A percentile compares a stretch with the other conserved stretches of the same genome.
Evolutionary conservation across 2,329 filamentous ascomycete genomes (phyloP).

Genomic region (Diatrype stigma): DNA sequence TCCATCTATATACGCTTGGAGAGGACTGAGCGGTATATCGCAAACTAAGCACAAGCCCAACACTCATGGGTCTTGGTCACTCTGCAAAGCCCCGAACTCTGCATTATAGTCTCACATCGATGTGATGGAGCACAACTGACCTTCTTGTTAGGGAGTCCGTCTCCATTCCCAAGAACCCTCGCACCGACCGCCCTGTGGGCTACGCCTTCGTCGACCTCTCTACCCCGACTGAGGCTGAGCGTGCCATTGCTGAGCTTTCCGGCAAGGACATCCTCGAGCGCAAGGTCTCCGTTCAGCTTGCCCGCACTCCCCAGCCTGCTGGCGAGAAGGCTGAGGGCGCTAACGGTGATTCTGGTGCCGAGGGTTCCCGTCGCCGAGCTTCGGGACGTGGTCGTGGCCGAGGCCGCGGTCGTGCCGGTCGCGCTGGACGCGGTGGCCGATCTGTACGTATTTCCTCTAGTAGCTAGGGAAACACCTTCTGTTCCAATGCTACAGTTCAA

Average conservation of each 20-base stretch:
- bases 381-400: constrained; percentile 66
- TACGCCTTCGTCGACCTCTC: constrained; percentile 99
- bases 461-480: too few species aligned
- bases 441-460: constrained; percentile 40
- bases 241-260: constrained; percentile 91
- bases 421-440: constrained; percentile 58
- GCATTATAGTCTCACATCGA: neutral
- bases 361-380: constrained; percentile 59
- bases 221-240: constrained; percentile 89
- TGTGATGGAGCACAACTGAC: neutral
- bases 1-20: neutral
- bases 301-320: constrained; percentile 89
- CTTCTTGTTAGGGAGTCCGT: constrained; percentile 75
- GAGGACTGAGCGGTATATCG: neutral
- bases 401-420: constrained; percentile 61
- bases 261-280: constrained; percentile 97
- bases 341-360: constrained; percentile 72
- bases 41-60: neutral
- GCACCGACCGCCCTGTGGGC: constrained; percentile 95
- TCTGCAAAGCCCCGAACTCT: neutral
- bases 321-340: constrained; percentile 70
- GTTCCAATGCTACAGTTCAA: neutral
- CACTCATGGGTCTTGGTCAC: too few species aligned
- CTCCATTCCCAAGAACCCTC: constrained; percentile 98
- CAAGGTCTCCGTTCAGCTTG: constrained; percentile 98